phyloP scores from a whole-genome alignment of 495 filamentous ascomycete genomes.

The Sabuloglossum arenarium region DNA sequence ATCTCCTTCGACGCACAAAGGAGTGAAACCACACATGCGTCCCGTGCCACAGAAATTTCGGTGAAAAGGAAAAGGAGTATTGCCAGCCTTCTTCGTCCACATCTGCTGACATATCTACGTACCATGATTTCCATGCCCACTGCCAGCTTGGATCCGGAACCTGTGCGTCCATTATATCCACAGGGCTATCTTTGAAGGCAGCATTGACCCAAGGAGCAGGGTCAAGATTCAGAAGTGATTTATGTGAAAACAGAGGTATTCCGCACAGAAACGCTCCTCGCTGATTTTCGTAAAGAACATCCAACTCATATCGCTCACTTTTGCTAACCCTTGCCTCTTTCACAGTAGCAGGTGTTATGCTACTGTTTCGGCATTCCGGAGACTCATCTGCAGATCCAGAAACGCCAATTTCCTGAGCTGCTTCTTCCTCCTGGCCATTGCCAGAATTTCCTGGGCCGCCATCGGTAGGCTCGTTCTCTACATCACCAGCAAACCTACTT shows the following conservation, averaged over 20 bases:
- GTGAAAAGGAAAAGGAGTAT: constrained; percentile 72
- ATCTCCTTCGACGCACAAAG: constrained; percentile 72
- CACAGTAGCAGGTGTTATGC: not conserved
- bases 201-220: constrained; percentile 69
- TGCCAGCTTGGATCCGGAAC: constrained; percentile 89
- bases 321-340: not conserved
- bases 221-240: constrained; percentile 73
- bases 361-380: not conserved
- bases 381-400: not conserved
- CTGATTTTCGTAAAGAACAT: constrained; percentile 82
- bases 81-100: constrained; percentile 91
- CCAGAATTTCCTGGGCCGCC: not conserved
- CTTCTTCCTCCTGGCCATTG: not conserved
- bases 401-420: not conserved
- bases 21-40: constrained; percentile 80
- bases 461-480: not conserved
- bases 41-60: constrained; percentile 71
- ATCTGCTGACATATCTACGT: constrained; percentile 71
- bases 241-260: constrained; percentile 66
- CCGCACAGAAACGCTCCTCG: constrained; percentile 56
- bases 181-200: constrained; percentile 47
- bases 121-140: constrained; percentile 92
- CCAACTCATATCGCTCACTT: constrained; percentile 24
- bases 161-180: constrained; percentile 78
- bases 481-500: constrained; percentile 13